Conservation (phyloP, 148 eudicot genomes). For the Nepenthes mirabilis region DNA sequence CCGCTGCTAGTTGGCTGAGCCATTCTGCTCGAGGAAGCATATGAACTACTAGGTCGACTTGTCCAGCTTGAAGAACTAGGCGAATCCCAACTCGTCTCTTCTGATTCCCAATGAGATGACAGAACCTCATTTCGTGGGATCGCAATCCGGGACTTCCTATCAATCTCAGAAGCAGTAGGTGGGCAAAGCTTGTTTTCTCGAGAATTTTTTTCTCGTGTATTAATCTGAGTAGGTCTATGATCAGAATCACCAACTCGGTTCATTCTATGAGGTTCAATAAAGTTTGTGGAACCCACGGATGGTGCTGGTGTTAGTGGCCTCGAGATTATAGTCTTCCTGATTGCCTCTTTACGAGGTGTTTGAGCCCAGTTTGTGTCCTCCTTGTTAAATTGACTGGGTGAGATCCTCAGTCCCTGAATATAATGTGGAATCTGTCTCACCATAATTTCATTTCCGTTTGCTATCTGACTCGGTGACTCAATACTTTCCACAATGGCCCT, state of each 20-base stretch:
- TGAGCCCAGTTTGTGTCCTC: constrained; percentile 2
- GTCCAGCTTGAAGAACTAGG: constrained; percentile 23
- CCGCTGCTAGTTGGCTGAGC: constrained; percentile 5
- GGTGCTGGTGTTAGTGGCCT: constrained; percentile 8
- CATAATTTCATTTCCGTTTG: constrained; percentile 1
- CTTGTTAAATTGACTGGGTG: constrained; percentile 7
- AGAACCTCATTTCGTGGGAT: background rate
- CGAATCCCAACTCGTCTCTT: constrained; percentile 19
- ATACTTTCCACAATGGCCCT: constrained; percentile 11
- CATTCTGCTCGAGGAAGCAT: constrained; percentile 7
- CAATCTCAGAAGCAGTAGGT: background rate
- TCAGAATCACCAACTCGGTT: background rate
- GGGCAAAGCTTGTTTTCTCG: constrained; percentile 2
- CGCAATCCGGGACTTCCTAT: background rate
- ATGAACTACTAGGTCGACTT: constrained; percentile 13
- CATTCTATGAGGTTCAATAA: constrained; percentile 4
- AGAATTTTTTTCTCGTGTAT: background rate
- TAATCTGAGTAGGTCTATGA: constrained; percentile 6
- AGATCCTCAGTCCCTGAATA: constrained; percentile 15
- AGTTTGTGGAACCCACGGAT: constrained; percentile 9
- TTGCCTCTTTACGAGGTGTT: constrained; percentile 1
- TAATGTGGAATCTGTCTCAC: constrained; percentile 12
- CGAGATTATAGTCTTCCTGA: constrained; percentile 4
- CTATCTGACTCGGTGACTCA: constrained; percentile 9
- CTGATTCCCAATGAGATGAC: constrained; percentile 11